Conservation (phyloP, 768 basidiomycete species). For the Suillus americanus region DNA sequence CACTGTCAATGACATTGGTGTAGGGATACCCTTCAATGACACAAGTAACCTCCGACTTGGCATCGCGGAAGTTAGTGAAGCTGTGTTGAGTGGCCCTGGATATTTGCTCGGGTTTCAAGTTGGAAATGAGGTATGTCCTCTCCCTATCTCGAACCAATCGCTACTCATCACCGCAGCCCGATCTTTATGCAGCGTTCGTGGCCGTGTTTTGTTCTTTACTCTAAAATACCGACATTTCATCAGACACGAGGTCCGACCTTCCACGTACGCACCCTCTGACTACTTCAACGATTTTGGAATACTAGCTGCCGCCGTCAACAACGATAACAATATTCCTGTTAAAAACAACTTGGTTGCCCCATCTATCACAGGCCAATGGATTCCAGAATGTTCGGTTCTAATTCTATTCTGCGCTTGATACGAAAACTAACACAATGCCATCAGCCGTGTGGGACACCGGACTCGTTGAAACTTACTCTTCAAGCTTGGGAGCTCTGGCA, state of each 20-base stretch:
- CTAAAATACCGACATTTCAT: not conserved
- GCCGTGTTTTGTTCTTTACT: not conserved
- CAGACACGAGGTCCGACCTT: conserved; percentile 30
- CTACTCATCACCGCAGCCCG: conserved; percentile 34
- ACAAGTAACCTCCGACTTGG: conserved; percentile 27
- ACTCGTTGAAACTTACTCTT: conserved; percentile 24
- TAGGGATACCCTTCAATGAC: conserved; percentile 20
- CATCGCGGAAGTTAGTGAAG: conserved; percentile 41
- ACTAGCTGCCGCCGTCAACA: conserved; percentile 23
- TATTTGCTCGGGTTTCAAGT: conserved; percentile 47
- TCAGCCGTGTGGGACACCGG: conserved; percentile 32
- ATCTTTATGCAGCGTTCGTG: conserved; percentile 41
- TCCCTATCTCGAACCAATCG: conserved; percentile 35
- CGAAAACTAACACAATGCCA: not conserved
- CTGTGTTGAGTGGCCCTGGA: conserved; percentile 36
- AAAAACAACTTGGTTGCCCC: conserved; percentile 33
- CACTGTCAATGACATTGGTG: not conserved
- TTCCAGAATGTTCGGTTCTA: conserved; percentile 17
- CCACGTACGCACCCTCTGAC: conserved; percentile 26
- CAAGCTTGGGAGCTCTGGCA: conserved; percentile 36
- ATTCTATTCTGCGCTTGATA: not conserved
- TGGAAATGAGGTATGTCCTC: conserved; percentile 49
- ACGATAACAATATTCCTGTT: conserved; percentile 18
- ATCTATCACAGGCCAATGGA: conserved; percentile 32
- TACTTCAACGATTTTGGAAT: conserved; percentile 33